These are phyloP conservation scores for Zoysia pacifica DNA, from an alignment of 176 grass and related monocot genomes.

Conservation along the genomic window DNA sequence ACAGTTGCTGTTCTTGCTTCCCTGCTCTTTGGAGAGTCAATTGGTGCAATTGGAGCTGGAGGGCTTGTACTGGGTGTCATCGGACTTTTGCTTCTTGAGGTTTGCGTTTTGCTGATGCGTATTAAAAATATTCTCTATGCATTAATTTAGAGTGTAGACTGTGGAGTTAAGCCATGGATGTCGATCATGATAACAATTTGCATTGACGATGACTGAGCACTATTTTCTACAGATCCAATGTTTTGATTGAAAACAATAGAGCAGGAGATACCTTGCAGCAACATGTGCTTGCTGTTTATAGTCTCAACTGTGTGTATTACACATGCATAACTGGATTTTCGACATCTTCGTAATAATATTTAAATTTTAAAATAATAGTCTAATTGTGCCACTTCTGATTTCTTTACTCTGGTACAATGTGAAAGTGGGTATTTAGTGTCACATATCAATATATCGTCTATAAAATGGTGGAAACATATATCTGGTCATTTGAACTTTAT, in stretches of 20 bases:
- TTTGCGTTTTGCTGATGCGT: slow-evolving; percentile 16
- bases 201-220: neutral
- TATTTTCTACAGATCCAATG: neutral
- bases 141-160: neutral
- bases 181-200: neutral
- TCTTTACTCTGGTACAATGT: neutral
- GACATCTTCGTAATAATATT: neutral
- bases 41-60: slow-evolving; percentile 60
- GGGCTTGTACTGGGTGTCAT: slow-evolving; percentile 75
- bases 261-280: neutral
- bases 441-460: neutral
- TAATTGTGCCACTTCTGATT: neutral
- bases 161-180: neutral
- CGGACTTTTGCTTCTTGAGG: slow-evolving; percentile 88
- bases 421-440: neutral
- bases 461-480: neutral
- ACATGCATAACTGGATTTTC: neutral
- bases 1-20: slow-evolving; percentile 90
- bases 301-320: neutral
- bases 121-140: neutral
- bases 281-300: neutral
- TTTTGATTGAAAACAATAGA: neutral
- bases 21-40: slow-evolving; percentile 85
- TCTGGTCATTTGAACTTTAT: neutral
- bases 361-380: neutral